Evolutionary conservation across 2,329 filamentous ascomycete genomes (phyloP), one percentile per base, ranked within the genome.

Genomic region (Plenodomus biglobosus): DNA sequence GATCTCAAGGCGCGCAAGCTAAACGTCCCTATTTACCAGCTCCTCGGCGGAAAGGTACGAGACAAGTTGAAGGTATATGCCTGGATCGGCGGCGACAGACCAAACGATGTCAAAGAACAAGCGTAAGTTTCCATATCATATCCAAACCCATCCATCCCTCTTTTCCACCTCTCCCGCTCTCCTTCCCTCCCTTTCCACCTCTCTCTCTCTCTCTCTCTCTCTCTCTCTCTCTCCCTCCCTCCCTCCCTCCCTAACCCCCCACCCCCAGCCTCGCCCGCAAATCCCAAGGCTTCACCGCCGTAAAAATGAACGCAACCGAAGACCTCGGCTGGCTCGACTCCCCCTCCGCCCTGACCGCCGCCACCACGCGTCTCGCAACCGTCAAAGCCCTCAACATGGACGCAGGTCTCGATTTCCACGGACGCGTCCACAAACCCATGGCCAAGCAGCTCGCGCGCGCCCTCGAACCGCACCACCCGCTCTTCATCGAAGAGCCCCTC

Each of bases 261-360:
- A 24, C 22, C 22, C n/a, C 2, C 52, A 84, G 81, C 3, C 78
- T 81, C 60, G 77, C 75, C 5, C 77, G 83, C 3, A 78, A 80
- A 58, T 73, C 75, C 10, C 84, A 87, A 67, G 85, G 85, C 0
- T 84, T 88, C 63, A 83, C 75, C 2, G 78, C 80, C 3, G 80
- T 90, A 44, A 91, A 91, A 66, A 91, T 92, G 87, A 90, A 91
- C 64, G 88, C 80, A 5, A 91, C 87, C 0, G 85, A 87, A 62
- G 87, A 90, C 53, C 71, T 90, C 1, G 85, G 82, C 55, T 91
- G 87, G 87, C 76, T 92, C 0, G 88, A 92, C 68, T 86, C 85
- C 1, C 88, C 88, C 0, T 75, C 78, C 0, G 77, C 78, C 0
- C 76, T 92, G 0, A 78, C 86, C 38, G 75, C 79, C 4, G 84